These are phyloP conservation scores for Rhodotorula sp. DNA, from an alignment of 1,284 basidiomycete genomes.

Conservation along the genomic window DNA sequence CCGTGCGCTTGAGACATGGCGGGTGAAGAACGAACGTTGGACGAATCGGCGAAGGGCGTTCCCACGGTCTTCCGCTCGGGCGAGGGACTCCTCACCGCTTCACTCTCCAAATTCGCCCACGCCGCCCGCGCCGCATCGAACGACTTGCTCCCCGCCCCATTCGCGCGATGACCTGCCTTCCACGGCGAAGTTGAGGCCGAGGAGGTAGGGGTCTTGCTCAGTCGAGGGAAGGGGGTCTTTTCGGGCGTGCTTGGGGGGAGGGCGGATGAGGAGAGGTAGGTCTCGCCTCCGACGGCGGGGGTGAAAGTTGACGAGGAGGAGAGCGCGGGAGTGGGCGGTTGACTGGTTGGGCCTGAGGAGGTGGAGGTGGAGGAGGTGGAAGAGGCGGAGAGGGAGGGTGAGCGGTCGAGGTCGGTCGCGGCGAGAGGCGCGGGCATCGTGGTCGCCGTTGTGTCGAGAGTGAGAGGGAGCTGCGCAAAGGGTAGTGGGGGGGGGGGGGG, in stretches of 20 bases:
- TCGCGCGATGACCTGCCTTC: constrained; percentile 21
- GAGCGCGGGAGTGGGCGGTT: constrained; percentile 29
- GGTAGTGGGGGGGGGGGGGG: no score
- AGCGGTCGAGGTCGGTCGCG: constrained; percentile 26
- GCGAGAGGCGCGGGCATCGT: background rate
- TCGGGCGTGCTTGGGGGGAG: background rate
- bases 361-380: constrained; percentile 30
- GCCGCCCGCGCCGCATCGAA: constrained; percentile 23
- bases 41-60: constrained; percentile 1
- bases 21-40: background rate
- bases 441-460: no score
- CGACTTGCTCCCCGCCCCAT: constrained; percentile 9
- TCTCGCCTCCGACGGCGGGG: constrained; percentile 13
- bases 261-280: background rate
- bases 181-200: constrained; percentile 3
- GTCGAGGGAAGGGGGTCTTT: constrained; percentile 5
- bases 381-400: constrained; percentile 36
- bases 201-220: background rate
- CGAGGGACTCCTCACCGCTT: no score
- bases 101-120: constrained; percentile 12
- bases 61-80: constrained; percentile 4
- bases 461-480: no score
- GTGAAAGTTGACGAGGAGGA: constrained; percentile 14
- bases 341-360: constrained; percentile 15
- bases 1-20: background rate